phyloP scores from a whole-genome alignment of 352 stramenopile species.

The Blastocystis sp. region DNA sequence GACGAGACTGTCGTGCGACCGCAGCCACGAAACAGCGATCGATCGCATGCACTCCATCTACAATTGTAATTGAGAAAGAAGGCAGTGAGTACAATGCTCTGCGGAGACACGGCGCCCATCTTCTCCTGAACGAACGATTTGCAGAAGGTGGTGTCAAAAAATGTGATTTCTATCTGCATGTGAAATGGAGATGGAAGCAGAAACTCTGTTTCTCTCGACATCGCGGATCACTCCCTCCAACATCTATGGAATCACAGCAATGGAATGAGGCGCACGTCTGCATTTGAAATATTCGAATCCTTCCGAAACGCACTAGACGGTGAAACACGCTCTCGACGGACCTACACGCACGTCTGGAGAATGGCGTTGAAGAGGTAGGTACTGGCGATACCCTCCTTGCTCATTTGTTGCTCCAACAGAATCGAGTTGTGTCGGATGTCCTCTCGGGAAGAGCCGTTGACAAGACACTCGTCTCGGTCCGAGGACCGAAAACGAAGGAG shows the following conservation, averaged over 20 bases:
- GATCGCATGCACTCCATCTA: constrained; percentile 49
- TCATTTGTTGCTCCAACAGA: background rate
- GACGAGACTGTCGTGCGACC: background rate
- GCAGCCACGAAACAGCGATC: background rate
- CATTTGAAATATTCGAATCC: constrained; percentile 40
- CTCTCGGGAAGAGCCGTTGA: background rate
- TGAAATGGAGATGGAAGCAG: background rate
- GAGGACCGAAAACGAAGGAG: constrained; percentile 5
- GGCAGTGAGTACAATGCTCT: constrained; percentile 2
- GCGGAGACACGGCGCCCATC: background rate
- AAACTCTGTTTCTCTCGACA: constrained; percentile 13
- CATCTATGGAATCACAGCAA: constrained; percentile 19
- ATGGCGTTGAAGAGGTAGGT: constrained; percentile 34
- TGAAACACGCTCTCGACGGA: background rate
- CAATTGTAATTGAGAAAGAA: background rate
- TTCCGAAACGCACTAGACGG: constrained; percentile 33
- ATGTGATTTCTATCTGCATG: constrained; percentile 17
- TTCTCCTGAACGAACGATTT: background rate
- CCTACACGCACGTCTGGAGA: constrained; percentile 47
- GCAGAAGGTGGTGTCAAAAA: background rate
- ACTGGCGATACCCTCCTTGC: background rate
- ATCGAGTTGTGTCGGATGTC: background rate
- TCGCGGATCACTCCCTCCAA: constrained; percentile 3
- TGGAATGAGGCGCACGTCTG: background rate
- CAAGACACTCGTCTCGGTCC: background rate